These are phyloP conservation scores for Mycena sp. DNA, from an alignment of 1,284 basidiomycete genomes.

Conservation along the genomic window DNA sequence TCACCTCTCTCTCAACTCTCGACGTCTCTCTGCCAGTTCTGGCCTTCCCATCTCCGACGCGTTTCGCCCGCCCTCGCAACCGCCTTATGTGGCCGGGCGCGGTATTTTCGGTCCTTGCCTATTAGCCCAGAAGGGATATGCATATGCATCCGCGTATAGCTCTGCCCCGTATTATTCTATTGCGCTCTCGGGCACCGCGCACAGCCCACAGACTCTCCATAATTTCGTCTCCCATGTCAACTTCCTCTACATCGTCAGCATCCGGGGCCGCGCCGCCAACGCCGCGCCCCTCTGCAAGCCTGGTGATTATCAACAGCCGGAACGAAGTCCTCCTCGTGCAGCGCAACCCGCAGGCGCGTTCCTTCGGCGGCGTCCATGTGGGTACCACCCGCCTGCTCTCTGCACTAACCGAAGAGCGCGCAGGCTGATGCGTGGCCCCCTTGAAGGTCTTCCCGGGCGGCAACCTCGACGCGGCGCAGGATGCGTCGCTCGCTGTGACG, in stretches of 20 bases:
- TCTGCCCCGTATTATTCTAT: conserved; percentile 5
- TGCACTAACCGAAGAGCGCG: background rate
- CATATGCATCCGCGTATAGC: background rate
- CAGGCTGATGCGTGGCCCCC: background rate
- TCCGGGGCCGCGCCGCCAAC: conserved; percentile 24
- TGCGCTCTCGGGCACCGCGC: background rate
- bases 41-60: too few relatives aligned
- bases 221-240: conserved; percentile 19
- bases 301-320: conserved; percentile 67
- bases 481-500: conserved; percentile 62
- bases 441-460: conserved; percentile 80
- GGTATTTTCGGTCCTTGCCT: too few relatives aligned
- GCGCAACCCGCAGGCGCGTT: conserved; percentile 65
- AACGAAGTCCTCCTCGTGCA: conserved; percentile 78
- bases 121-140: too few relatives aligned
- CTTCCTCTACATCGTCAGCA: background rate
- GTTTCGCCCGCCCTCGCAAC: too few relatives aligned
- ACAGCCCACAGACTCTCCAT: background rate
- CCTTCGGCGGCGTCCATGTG: conserved; percentile 74
- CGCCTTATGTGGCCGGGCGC: too few relatives aligned
- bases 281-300: conserved; percentile 69
- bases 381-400: conserved; percentile 33
- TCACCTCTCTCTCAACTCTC: too few relatives aligned
- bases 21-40: too few relatives aligned
- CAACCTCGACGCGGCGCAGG: conserved; percentile 68